Percentiles rank a stretch among this genome's conserved stretches.
phyloP scores from a whole-genome alignment of 805 yeast species.

The Suhomyces xylopsoci region DNA sequence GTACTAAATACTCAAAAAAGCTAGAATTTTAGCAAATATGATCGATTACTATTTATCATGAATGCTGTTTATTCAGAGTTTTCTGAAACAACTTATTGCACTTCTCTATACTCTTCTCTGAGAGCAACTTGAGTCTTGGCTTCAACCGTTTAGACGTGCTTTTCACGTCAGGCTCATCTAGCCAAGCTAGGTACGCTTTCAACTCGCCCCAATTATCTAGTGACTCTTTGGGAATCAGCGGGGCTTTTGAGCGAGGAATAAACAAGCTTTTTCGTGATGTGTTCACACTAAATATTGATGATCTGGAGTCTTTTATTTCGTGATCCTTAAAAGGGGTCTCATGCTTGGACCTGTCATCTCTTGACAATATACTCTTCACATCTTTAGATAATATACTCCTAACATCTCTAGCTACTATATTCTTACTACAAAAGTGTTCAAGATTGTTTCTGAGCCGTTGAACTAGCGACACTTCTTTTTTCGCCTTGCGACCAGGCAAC shows the following conservation, averaged over 20 bases:
- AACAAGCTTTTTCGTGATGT: not conserved
- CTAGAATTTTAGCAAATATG: not conserved
- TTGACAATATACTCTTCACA: no score
- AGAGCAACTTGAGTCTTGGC: not conserved
- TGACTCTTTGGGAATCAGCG: not conserved
- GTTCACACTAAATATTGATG: not conserved
- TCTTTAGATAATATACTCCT: not conserved
- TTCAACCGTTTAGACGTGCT: not conserved
- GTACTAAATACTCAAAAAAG: not conserved
- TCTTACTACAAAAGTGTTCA: not conserved
- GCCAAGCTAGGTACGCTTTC: not conserved
- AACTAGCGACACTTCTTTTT: not conserved
- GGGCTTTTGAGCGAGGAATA: slow-evolving; percentile 1
- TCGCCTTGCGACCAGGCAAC: not conserved
- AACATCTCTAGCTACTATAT: not conserved
- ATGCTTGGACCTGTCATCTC: not conserved
- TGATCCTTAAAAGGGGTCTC: not conserved
- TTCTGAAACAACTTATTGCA: not conserved
- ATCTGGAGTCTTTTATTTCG: not conserved
- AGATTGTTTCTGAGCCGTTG: not conserved
- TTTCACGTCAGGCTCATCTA: not conserved
- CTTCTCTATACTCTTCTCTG: not conserved
- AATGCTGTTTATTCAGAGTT: not conserved
- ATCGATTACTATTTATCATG: no score
- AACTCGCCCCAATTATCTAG: not conserved